Conservation (phyloP, 1,284 basidiomycete genomes). For the Boletus holoroseus region DNA sequence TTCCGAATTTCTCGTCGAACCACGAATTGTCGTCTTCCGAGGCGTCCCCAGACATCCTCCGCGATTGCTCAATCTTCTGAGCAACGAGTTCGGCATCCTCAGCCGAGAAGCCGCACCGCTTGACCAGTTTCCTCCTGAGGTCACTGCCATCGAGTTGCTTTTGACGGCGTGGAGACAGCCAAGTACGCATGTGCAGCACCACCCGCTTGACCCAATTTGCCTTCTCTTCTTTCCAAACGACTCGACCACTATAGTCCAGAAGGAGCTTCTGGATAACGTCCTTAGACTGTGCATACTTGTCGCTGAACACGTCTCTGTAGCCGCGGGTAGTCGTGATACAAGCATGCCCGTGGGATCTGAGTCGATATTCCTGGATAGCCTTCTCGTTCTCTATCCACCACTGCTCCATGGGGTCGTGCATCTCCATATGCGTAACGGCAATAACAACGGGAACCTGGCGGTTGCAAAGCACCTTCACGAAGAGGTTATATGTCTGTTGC, state of each 20-base stretch:
- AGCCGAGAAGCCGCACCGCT: conserved; percentile 24
- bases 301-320: conserved; percentile 15
- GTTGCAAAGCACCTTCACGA: conserved; percentile 28
- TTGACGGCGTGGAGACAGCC: conserved; percentile 17
- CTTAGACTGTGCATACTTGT: conserved; percentile 25
- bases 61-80: conserved; percentile 20
- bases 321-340: conserved; percentile 30
- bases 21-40: conserved; percentile 15
- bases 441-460: conserved; percentile 34
- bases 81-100: conserved; percentile 22
- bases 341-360: conserved; percentile 23
- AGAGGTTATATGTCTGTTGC: conserved; percentile 33
- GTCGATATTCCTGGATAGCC: conserved; percentile 22
- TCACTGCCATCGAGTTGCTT: conserved; percentile 9
- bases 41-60: conserved; percentile 3
- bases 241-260: conserved; percentile 16
- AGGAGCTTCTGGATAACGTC: conserved; percentile 18
- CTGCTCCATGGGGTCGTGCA: conserved; percentile 28
- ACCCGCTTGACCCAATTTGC: conserved; percentile 28
- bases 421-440: conserved; percentile 37
- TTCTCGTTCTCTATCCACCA: conserved; percentile 31
- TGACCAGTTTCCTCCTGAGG: conserved; percentile 23
- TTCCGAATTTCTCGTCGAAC: conserved; percentile 22
- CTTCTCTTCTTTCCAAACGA: conserved; percentile 27
- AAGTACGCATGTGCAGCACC: conserved; percentile 25